Evolutionary conservation across 2,329 filamentous ascomycete genomes (phyloP), one percentile per base, ranked within the genome.

Genomic region (Calonectria hawksworthii): DNA sequence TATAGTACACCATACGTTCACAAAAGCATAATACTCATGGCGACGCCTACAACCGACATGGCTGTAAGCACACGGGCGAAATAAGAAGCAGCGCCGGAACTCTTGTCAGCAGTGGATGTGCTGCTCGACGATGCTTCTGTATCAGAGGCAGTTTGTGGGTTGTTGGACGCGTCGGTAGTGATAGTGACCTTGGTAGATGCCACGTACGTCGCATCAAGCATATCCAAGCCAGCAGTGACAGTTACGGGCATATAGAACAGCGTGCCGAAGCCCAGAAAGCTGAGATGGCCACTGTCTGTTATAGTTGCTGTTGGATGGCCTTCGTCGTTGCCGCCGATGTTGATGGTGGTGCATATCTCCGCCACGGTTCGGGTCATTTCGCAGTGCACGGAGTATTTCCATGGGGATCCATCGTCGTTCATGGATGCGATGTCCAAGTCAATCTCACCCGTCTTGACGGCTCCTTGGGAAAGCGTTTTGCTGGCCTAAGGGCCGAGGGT

Each of bases 401-500:
- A 75, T 7, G 74, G 70, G 18, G 66, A 51, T 21, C 44, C 9
- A 4, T 10, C 3, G 2, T 41, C 16, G 28, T 16, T 7, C 28
- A 32, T 21, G 14, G 32, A 32, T 32, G 4, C 67, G 16, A 71
- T 54, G 50, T 14, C 67, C 8, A 65, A 2, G 11, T 70, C 72
- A 28, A 70, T 72, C 1, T 18, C 38, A 8, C 74, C 76, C 1
- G 74, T 73, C 28, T 26, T 26, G 4, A 28, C 72, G 2, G 70
- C 72, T 9, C 69, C 70, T 1, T 68, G 50, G 1, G 70, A 34
- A 6, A 72, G 38, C 11, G 76, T 76, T 26, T 77, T 68, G 59
- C 72, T 74, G 4, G 76, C 72, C 74, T 74, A 77, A 21, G 74
- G 64, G 16, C 74, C 75, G 4, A 76, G 34, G 0, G 67, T 72